phyloP scores from a whole-genome alignment of 2,329 filamentous ascomycete genomes.

The Apiospora aurea region DNA sequence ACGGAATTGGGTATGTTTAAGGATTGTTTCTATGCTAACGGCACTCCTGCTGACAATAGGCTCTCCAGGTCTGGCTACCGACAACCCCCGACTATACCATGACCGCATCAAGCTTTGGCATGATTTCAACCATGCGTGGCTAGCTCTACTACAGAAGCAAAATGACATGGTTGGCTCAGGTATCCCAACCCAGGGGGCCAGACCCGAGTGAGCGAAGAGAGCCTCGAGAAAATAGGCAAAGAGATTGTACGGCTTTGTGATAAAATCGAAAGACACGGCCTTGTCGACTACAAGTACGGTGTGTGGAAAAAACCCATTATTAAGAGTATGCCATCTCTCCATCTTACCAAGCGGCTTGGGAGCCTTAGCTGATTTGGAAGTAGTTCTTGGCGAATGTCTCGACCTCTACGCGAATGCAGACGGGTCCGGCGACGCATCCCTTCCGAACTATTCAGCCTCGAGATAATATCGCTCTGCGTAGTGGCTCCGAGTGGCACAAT shows the following conservation, averaged over 20 bases:
- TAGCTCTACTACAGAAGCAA: slow-evolving; percentile 82
- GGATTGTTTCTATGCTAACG: background rate
- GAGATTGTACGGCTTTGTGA: slow-evolving; percentile 86
- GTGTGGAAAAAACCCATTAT: slow-evolving; percentile 95
- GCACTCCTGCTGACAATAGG: slow-evolving; percentile 3
- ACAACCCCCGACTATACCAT: slow-evolving; percentile 77
- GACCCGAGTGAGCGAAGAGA: slow-evolving; percentile 67
- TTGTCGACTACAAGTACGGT: slow-evolving; percentile 97
- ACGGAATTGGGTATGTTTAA: slow-evolving; percentile 59
- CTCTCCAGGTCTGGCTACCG: slow-evolving; percentile 76
- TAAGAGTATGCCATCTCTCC: slow-evolving; percentile 64
- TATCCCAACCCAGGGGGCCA: slow-evolving; percentile 64
- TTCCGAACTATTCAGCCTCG: background rate
- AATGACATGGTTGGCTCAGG: slow-evolving; percentile 74
- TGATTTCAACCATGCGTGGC: slow-evolving; percentile 93
- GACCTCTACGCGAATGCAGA: slow-evolving; percentile 53
- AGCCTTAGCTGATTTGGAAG: slow-evolving; percentile 27
- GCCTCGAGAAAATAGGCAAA: slow-evolving; percentile 79
- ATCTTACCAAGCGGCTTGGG: background rate
- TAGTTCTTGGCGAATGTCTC: slow-evolving; percentile 47
- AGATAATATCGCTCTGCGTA: background rate
- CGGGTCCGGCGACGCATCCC: background rate
- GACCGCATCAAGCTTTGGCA: slow-evolving; percentile 88
- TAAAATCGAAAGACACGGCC: slow-evolving; percentile 84
- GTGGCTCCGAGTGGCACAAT: background rate